phyloP scores from a whole-genome alignment of 371 early-diverging fungal species.

The Rhizomucor pusillus region DNA sequence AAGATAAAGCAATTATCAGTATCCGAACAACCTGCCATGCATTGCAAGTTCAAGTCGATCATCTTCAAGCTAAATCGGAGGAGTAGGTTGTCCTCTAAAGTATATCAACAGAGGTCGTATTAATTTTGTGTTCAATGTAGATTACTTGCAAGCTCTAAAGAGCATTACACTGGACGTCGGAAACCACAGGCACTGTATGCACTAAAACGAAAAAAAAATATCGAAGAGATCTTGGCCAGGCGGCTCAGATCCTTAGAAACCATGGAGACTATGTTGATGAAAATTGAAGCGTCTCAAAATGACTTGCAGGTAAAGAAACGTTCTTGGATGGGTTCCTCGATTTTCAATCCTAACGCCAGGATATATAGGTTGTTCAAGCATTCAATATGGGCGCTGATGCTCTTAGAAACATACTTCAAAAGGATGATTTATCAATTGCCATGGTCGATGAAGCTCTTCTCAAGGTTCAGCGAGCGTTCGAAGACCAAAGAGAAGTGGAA shows the following conservation, averaged over 20 bases:
- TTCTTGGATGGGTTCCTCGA: not conserved
- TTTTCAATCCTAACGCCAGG: constrained; percentile 17
- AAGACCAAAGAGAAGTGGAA: constrained; percentile 57
- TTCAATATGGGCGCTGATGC: constrained; percentile 53
- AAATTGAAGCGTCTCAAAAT: constrained; percentile 52
- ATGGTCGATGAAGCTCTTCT: constrained; percentile 49
- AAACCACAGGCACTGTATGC: constrained; percentile 47
- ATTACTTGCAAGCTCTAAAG: constrained; percentile 15
- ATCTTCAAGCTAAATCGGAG: constrained; percentile 40
- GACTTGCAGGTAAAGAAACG: constrained; percentile 45
- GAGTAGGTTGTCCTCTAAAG: constrained; percentile 22
- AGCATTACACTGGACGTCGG: constrained; percentile 22
- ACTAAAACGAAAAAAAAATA: constrained; percentile 39
- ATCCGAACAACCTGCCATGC: constrained; percentile 44
- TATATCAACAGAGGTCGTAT: not conserved
- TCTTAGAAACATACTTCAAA: constrained; percentile 30
- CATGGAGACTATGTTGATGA: constrained; percentile 51
- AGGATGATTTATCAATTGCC: constrained; percentile 36
- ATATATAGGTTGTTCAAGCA: constrained; percentile 54
- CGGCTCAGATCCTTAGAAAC: constrained; percentile 51
- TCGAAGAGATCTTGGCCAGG: constrained; percentile 40
- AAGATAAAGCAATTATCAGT: constrained; percentile 48
- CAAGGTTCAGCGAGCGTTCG: constrained; percentile 41
- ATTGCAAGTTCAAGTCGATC: constrained; percentile 46
- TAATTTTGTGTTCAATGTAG: constrained; percentile 9